Evolutionary conservation across 1,284 basidiomycete species (phyloP), one percentile per base, ranked within the genome.

Genomic region (Ganoderma boninense): DNA sequence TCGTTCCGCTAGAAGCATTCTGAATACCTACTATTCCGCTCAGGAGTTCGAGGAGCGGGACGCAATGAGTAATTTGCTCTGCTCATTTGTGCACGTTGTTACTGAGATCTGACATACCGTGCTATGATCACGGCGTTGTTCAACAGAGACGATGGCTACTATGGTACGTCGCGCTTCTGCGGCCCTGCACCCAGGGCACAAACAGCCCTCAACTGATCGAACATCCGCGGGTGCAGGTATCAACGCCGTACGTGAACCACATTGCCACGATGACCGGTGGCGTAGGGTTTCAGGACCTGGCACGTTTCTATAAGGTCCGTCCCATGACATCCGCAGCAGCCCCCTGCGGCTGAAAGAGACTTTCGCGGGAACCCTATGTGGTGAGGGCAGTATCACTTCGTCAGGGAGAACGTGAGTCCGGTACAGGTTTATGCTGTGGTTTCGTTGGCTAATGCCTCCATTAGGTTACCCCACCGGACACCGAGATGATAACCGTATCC

Each of bases 161-260:
- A 85, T 86, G 84, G 84, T 84, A 46, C 29, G 72, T 29, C 10
- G 2, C 57, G n/a, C 60, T 44, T 23, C 60, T 42, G 60, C 42
- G 43, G 23, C 23, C 60, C 23, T 62, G 2, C 59, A 11, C 35
- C 35, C 35, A 61, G 59, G 59, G 11, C 40, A 23, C 23, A n/a
- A 29, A 62, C 23, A 62, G 60, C 38, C 60, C 23, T 20, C 14
- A 23, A n/a, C 16, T 60, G 57, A 60, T 26, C 32, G 32, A 40
- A 20, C 20, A 35, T 35, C 35, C 23, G n/a, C 23, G 23, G 64
- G 62, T 23, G 42, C 49, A 86, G 85, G 84, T 86, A 18, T 70
- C 80, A n/a, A 79, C 81, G n/a, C 85, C 84, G 26, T 86, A 85
- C 67, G 86, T 87, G 43, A 87, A 85, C 71, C 86, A 85, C 69